Percentiles rank a stretch among this genome's conserved stretches.
Conservation (phyloP, 139 green algal species). For the Chlamydomonas eustigma region DNA sequence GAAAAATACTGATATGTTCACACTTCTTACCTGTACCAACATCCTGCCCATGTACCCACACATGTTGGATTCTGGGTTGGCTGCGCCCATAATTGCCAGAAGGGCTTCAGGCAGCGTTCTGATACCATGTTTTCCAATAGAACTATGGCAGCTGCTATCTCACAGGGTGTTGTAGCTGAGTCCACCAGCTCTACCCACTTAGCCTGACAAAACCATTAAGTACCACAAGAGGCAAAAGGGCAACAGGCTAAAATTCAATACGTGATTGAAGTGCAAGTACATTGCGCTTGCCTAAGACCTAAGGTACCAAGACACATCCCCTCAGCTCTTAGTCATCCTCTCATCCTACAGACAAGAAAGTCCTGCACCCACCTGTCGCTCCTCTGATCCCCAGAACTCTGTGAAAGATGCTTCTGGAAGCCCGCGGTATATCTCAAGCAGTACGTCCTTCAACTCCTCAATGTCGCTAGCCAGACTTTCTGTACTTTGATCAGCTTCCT, state of each 20-base stretch:
- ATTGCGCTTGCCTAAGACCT: too few relatives aligned
- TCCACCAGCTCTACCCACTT: slow-evolving; percentile 28
- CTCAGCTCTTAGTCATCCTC: background rate
- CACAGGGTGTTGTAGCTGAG: slow-evolving; percentile 2
- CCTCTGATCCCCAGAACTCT: slow-evolving; percentile 29
- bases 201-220: background rate
- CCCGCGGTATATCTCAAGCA: slow-evolving; percentile 15
- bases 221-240: background rate
- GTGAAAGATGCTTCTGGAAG: slow-evolving; percentile 24
- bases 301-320: background rate
- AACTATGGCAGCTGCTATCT: slow-evolving; percentile 41
- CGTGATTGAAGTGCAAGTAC: background rate
- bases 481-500: too few relatives aligned
- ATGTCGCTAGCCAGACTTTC: slow-evolving; percentile 2
- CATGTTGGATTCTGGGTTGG: slow-evolving; percentile 46
- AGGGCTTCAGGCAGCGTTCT: slow-evolving; percentile 41
- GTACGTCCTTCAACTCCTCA: slow-evolving; percentile 18
- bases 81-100: slow-evolving; percentile 55
- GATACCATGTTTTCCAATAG: slow-evolving; percentile 51
- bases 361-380: slow-evolving; percentile 6
- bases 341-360: background rate
- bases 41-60: slow-evolving; percentile 22
- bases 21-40: slow-evolving; percentile 29
- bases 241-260: background rate
- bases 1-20: too few relatives aligned